Base-by-base conservation (phyloP, 2,329 filamentous ascomycete genomes). In the Teratosphaeriaceae sp. region DNA sequence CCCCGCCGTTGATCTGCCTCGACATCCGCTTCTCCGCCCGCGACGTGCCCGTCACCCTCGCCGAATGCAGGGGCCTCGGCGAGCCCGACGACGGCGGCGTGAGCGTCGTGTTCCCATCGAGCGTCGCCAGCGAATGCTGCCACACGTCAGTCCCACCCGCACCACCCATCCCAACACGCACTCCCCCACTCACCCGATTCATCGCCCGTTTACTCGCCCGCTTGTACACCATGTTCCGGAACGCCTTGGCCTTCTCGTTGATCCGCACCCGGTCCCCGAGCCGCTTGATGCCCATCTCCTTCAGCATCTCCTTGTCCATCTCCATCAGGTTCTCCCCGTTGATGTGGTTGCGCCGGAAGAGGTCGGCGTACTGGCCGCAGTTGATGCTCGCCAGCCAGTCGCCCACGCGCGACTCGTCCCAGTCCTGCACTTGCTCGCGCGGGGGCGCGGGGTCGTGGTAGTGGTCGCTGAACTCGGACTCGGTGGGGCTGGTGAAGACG, bases 211-310 rank as follows among this genome's bases (percentile, higher is more conserved):
- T 88, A 66, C 69, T 72, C 9, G 65, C 65, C 52, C 67, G 64
- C 48, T 67, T 69, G 57, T 70, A 72, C 41, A 72, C 69, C 48
- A 64, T 68, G 49, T 66, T 71, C 8, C 71, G 59, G 35, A 74
- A 70, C 38, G 69, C 60, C 57, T 74, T 73, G 19, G 69, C 70
- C 46, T 73, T 70, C 2, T 69, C 65, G 33, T 69, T 66, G 48
- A 98, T 83, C 50, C 90, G 85, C 26, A 98, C 90, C 42, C 92
- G 82, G 65, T 98, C 92, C 51, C 92, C 92, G 52, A 98, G 86
- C 67, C 97, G 98, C 55, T 95, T 94, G 55, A 98, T 90, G 33
- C 92, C 92, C 80, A 98, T 94, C 65, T 98, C 92, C 66, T 95
- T 94, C 50, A 98, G 75, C 30, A 94, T 88, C 43, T 88, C 84